These are phyloP conservation scores for Phylloboletellus chloephorus DNA, from an alignment of 1,284 basidiomycete genomes.

Conservation along the genomic window DNA sequence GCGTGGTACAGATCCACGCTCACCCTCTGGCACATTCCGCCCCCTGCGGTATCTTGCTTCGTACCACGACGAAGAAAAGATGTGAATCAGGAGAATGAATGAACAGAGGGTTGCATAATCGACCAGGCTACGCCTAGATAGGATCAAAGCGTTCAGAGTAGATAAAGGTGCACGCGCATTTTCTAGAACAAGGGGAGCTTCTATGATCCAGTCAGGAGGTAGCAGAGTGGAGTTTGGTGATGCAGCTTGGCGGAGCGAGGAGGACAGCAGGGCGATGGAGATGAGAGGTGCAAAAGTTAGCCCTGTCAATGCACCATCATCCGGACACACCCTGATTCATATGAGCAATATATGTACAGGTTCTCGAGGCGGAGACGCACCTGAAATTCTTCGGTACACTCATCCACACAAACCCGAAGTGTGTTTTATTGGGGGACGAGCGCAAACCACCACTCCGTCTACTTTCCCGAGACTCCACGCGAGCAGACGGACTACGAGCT, in stretches of 20 bases:
- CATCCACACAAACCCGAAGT: slow-evolving; percentile 77
- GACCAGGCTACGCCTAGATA: slow-evolving; percentile 70
- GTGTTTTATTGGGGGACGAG: slow-evolving; percentile 37
- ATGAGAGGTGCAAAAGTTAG: slow-evolving; percentile 76
- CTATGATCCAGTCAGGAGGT: slow-evolving; percentile 70
- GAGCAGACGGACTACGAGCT: slow-evolving; percentile 28
- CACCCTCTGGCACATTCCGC: slow-evolving; percentile 49
- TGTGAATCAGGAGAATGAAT: slow-evolving; percentile 71
- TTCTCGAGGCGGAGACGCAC: slow-evolving; percentile 34
- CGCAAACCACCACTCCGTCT: slow-evolving; percentile 35
- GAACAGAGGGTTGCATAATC: slow-evolving; percentile 78
- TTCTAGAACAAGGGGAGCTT: slow-evolving; percentile 51
- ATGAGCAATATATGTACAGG: slow-evolving; percentile 8
- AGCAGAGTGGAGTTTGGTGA: slow-evolving; percentile 32
- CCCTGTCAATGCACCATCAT: slow-evolving; percentile 81
- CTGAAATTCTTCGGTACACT: slow-evolving; percentile 84
- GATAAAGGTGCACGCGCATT: slow-evolving; percentile 37
- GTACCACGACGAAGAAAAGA: slow-evolving; percentile 67
- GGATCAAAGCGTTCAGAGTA: slow-evolving; percentile 58
- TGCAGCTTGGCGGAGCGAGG: slow-evolving; percentile 38
- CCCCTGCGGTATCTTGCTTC: slow-evolving; percentile 50
- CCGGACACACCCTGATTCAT: slow-evolving; percentile 59
- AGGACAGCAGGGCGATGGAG: slow-evolving; percentile 58
- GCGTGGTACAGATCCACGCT: slow-evolving; percentile 70
- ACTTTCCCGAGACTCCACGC: slow-evolving; percentile 42